A percentile compares a stretch with the other conserved stretches of the same genome.
Conservation (phyloP, 1,284 basidiomycete genomes). For the Gymnopus androsaceus region DNA sequence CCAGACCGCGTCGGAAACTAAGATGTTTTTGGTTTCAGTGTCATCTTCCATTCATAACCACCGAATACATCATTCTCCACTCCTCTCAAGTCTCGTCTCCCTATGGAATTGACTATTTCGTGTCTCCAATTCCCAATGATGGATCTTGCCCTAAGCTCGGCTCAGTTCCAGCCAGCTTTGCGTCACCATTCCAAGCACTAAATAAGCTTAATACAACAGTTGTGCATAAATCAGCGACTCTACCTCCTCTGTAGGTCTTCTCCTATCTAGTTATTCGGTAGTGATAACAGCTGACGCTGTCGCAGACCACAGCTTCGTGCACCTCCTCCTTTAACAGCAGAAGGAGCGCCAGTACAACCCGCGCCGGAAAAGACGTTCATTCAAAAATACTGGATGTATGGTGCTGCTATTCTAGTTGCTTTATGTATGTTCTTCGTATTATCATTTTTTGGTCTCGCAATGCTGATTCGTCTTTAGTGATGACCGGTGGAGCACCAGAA, state of each 20-base stretch:
- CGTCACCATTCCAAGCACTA: conserved; percentile 18
- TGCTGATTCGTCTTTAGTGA: conserved; percentile 3
- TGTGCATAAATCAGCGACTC: conserved; percentile 42
- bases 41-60: conserved; percentile 52
- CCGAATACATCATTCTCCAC: conserved; percentile 64
- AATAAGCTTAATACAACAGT: conserved; percentile 57
- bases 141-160: conserved; percentile 56
- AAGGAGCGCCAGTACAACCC: conserved; percentile 65
- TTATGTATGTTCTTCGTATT: conserved; percentile 47
- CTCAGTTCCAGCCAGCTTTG: conserved; percentile 20
- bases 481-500: conserved; percentile 10
- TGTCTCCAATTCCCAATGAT: conserved; percentile 63
- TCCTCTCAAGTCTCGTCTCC: conserved; percentile 40
- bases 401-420: conserved; percentile 59
- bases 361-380: conserved; percentile 75
- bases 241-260: conserved; percentile 63
- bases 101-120: conserved; percentile 70
- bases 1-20: conserved; percentile 17
- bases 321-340: conserved; percentile 65
- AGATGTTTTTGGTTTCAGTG: conserved; percentile 44
- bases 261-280: conserved; percentile 7
- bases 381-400: conserved; percentile 71
- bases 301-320: conserved; percentile 64
- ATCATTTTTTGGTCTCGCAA: neutral
- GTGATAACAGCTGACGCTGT: conserved; percentile 12